phyloP scores from a whole-genome alignment of 129 eudicot genomes.

The Ambrosia trifida region DNA sequence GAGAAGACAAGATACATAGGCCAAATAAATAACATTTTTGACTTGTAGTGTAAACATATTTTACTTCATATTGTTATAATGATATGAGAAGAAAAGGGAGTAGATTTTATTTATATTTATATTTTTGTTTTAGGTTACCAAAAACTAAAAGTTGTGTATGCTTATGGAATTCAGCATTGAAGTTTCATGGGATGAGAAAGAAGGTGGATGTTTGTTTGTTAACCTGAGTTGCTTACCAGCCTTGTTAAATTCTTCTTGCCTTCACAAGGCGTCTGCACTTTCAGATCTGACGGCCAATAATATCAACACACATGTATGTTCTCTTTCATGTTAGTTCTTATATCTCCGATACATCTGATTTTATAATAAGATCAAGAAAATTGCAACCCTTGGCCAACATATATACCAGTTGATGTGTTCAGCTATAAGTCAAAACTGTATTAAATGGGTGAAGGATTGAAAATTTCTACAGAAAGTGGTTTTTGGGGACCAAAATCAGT shows the following conservation, averaged over 20 bases:
- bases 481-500: not conserved
- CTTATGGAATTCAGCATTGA: constrained; percentile 57
- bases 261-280: constrained; percentile 63
- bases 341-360: not conserved
- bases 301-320: constrained; percentile 59
- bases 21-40: not conserved
- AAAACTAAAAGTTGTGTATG: constrained; percentile 12
- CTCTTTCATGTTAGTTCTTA: constrained; percentile 15
- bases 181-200: constrained; percentile 74
- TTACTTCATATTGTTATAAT: constrained; percentile 11
- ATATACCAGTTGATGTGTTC: not conserved
- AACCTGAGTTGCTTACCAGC: constrained; percentile 92
- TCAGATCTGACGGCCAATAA: constrained; percentile 53
- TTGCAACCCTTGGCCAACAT: not conserved
- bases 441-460: not conserved
- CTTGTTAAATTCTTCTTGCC: constrained; percentile 77
- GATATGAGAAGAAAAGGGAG: constrained; percentile 1
- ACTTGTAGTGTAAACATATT: not conserved
- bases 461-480: not conserved
- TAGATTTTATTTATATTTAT: constrained; percentile 7
- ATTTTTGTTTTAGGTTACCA: not conserved
- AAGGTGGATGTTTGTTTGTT: constrained; percentile 57
- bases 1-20: too few species aligned
- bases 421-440: not conserved
- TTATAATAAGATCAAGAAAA: not conserved